Base-by-base conservation (phyloP, 805 yeast species). In the Sugiyamaella mastotermitis region DNA sequence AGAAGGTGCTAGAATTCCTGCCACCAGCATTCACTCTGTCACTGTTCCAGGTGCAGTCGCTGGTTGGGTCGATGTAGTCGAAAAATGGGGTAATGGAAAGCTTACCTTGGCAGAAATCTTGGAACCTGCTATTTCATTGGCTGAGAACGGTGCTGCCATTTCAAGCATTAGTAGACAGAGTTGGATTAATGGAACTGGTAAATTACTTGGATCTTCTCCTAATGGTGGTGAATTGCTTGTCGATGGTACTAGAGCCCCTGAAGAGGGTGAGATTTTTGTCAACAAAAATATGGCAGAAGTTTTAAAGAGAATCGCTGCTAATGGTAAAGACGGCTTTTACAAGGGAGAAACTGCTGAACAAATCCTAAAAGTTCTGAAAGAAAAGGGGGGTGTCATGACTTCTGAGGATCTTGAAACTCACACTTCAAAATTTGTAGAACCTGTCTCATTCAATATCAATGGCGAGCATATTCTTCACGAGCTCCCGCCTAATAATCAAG, bases 401-500 rank as follows among this genome's bases (percentile, higher is more conserved):
- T 53, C 62, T 30, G 72, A 72, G 5, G 94, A 83, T 53, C 63
- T 83, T 33, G 57, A 58, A 13, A 45, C 52, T 15, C 92, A 83
- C 56, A 60, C 69, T 0, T 72, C 87, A 1, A 69, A 80, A 0
- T 68, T 74, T 48, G 80, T 81, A 17, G 79, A 78, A 1, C 90
- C 94, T 2, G 73, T 83, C 14, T 60, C 61, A 13, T 57, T 38
- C 68, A 17, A 6, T n/a, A 45, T 51, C 8, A 67, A 76, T 39
- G 62, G 71, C 33, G 82, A 73, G 8, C 65, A 69, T 34, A 69
- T 66, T 20, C 64, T 83, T 18, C 80, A 88, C 84, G 92, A 83
- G 56, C 77, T 83, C 45, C 92, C 94, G 8, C 94, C 94, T 10
- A 83, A 78, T 57, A 85, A 90, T 3, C 85, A 83, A 38, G 94